These are phyloP conservation scores for Talaromyces stipitatus DNA, from an alignment of 495 filamentous ascomycete genomes.

Conservation along the genomic window DNA sequence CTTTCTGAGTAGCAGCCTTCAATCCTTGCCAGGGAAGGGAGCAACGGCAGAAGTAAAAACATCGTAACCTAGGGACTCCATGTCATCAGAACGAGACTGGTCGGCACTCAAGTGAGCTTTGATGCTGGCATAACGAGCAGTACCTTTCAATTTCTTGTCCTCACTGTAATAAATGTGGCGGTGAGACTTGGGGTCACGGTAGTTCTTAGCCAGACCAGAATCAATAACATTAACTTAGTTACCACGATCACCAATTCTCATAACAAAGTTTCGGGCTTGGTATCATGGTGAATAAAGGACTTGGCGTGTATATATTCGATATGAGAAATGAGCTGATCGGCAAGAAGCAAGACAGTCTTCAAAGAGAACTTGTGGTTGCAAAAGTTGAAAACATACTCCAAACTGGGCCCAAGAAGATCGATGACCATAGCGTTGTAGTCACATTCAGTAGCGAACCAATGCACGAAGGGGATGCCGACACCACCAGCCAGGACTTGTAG, in stretches of 20 bases:
- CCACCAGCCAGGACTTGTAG: conserved; percentile 97
- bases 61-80: conserved; percentile 99
- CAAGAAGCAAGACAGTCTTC: conserved; percentile 94
- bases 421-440: conserved; percentile 99
- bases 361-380: conserved; percentile 99
- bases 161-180: conserved; percentile 99
- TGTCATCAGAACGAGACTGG: conserved; percentile 98
- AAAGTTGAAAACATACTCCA: conserved; percentile 99
- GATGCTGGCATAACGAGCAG: conserved; percentile 97
- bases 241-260: conserved; percentile 98
- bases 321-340: conserved; percentile 96
- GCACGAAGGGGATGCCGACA: conserved; percentile 97
- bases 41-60: conserved; percentile 99
- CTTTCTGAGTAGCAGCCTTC: conserved; percentile 99
- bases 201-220: conserved; percentile 99
- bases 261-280: conserved; percentile 99
- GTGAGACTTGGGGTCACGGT: conserved; percentile 98
- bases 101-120: conserved; percentile 98
- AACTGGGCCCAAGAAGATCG: conserved; percentile 91
- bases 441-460: conserved; percentile 99
- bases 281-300: conserved; percentile 99
- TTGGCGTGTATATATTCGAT: conserved; percentile 99
- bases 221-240: conserved; percentile 99
- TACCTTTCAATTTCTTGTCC: conserved; percentile 99
- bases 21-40: conserved; percentile 98